phyloP scores from a whole-genome alignment of 2,329 filamentous ascomycete genomes.

The Davidsoniella australis region DNA sequence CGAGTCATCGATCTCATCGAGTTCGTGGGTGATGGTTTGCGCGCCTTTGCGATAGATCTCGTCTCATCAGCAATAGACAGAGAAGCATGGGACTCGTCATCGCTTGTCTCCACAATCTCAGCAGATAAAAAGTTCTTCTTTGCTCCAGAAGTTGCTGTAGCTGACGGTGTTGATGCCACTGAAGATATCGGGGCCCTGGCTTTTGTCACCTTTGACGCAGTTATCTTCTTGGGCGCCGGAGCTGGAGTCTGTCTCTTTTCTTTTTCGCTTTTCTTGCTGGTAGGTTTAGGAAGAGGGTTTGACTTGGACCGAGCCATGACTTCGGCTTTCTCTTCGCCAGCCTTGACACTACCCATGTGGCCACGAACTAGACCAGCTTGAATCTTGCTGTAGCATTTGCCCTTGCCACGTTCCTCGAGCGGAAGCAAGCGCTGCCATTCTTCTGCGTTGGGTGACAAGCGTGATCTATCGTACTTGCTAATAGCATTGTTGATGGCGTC shows the following conservation, averaged over 20 bases:
- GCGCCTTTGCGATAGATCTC: conserved; percentile 1
- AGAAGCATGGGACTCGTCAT: conserved; percentile 30
- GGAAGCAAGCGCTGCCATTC: conserved; percentile 46
- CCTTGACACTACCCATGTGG: conserved; percentile 20
- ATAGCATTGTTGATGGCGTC: conserved; percentile 44
- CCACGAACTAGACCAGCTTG: conserved; percentile 41
- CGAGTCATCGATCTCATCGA: conserved; percentile 1
- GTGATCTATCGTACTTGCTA: conserved; percentile 40
- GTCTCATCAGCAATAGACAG: conserved; percentile 6
- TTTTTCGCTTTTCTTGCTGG: conserved; percentile 40
- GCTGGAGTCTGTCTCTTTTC: conserved; percentile 33
- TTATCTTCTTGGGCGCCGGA: conserved; percentile 16
- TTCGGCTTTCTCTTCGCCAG: conserved; percentile 20
- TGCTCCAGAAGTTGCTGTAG: not conserved
- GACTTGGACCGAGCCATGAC: conserved; percentile 32
- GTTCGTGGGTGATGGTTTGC: conserved; percentile 6
- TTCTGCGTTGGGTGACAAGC: conserved; percentile 36
- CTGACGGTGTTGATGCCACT: not conserved
- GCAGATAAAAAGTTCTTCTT: conserved; percentile 34
- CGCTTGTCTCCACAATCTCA: conserved; percentile 40
- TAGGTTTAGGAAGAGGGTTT: conserved; percentile 31
- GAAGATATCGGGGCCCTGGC: conserved; percentile 1
- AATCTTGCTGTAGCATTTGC: conserved; percentile 43
- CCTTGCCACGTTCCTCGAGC: conserved; percentile 37
- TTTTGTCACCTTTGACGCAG: conserved; percentile 15